Evolutionary conservation across 2,329 filamentous ascomycete species (phyloP).

Genomic region (Penicillium expansum): DNA sequence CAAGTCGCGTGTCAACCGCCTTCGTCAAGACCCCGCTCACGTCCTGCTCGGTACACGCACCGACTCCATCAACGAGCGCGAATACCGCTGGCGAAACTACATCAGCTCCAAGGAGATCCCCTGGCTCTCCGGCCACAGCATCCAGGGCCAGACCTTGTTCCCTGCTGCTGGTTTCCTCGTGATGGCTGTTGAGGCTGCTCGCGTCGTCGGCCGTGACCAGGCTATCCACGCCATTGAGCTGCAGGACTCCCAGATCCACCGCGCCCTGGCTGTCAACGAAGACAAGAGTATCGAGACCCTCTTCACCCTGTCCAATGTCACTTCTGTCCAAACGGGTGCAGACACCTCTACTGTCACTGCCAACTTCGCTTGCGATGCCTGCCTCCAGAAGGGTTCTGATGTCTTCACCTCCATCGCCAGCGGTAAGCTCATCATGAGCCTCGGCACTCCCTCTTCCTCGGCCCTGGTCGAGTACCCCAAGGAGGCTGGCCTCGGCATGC

Average conservation of each 20-base stretch:
- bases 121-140: slow-evolving; percentile 48
- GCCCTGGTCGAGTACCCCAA: neutral
- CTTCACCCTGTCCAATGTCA: neutral
- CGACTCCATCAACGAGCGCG: slow-evolving; percentile 2
- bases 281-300: neutral
- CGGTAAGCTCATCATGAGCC: neutral
- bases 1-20: neutral
- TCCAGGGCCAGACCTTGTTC: slow-evolving; percentile 21
- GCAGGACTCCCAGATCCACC: neutral
- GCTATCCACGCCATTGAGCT: slow-evolving; percentile 1
- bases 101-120: slow-evolving; percentile 41
- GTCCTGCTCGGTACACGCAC: slow-evolving; percentile 5
- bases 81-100: slow-evolving; percentile 45
- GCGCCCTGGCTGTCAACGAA: neutral
- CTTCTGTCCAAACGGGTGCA: neutral
- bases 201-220: neutral
- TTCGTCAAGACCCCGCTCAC: neutral
- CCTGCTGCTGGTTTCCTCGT: slow-evolving; percentile 16
- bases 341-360: neutral
- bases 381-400: neutral
- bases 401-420: neutral
- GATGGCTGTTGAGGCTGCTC: slow-evolving; percentile 21
- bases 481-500: neutral
- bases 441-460: neutral
- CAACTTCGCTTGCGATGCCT: neutral